A percentile compares a stretch with the other conserved stretches of the same genome.
Conservation (phyloP, 2,329 filamentous ascomycete genomes). For the Simplicillium aogashimaense region DNA sequence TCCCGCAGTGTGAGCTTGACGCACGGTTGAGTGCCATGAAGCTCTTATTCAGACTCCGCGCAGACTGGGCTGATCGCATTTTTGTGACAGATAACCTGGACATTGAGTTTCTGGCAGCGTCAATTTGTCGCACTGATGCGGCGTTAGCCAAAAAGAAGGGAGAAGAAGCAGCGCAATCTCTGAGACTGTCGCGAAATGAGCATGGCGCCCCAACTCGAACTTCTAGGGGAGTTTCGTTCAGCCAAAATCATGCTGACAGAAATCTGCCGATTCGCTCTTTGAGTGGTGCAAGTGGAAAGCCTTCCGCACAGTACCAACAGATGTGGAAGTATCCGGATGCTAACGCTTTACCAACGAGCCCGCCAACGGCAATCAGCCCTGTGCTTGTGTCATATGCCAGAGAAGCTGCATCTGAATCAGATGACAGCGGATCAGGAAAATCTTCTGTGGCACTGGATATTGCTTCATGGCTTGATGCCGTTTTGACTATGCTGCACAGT, state of each 20-base stretch:
- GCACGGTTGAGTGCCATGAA: conserved; percentile 68
- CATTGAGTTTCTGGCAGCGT: conserved; percentile 60
- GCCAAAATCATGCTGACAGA: conserved; percentile 36
- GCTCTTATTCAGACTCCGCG: conserved; percentile 70
- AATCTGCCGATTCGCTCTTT: conserved; percentile 28
- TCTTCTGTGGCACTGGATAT: conserved; percentile 40
- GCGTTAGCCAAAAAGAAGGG: conserved; percentile 39
- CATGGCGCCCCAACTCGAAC: conserved; percentile 25
- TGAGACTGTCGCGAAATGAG: conserved; percentile 34
- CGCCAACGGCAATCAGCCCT: conserved; percentile 35
- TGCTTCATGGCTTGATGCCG: conserved; percentile 64
- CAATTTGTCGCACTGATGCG: conserved; percentile 56
- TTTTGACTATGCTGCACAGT: conserved; percentile 64
- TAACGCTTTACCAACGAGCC: conserved; percentile 40
- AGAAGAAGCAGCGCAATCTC: conserved; percentile 38
- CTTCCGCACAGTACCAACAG: conserved; percentile 31
- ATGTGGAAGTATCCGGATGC: conserved; percentile 50
- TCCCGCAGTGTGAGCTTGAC: conserved; percentile 51
- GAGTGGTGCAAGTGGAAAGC: conserved; percentile 28
- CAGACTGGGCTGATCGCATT: conserved; percentile 70
- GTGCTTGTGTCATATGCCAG: conserved; percentile 35
- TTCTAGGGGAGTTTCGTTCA: conserved; percentile 41
- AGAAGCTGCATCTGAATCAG: conserved; percentile 14
- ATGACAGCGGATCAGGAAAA: conserved; percentile 17
- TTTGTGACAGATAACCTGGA: conserved; percentile 63